Evolutionary conservation across 768 basidiomycete genomes (phyloP).

Genomic region (Boletus rex-veris): DNA sequence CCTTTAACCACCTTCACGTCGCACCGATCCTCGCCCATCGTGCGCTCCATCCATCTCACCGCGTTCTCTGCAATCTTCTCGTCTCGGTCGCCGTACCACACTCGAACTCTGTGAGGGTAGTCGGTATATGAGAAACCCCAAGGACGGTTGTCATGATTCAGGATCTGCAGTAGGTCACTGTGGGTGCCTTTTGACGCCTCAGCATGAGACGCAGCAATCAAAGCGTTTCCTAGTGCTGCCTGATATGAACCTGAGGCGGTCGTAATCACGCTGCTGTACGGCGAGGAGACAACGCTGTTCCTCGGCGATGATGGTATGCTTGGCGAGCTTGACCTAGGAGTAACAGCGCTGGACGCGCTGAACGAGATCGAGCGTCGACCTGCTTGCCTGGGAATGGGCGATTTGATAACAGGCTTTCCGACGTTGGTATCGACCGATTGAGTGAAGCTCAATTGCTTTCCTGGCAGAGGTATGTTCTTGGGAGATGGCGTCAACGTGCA

Average conservation of each 20-base stretch:
- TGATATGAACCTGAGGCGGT: conserved; percentile 40
- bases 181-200: conserved; percentile 92
- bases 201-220: conserved; percentile 92
- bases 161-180: conserved; percentile 85
- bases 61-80: conserved; percentile 92
- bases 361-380: conserved; percentile 78
- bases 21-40: conserved; percentile 73
- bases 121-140: conserved; percentile 89
- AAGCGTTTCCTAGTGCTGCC: conserved; percentile 78
- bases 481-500: conserved; percentile 21
- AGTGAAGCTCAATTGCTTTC: conserved; percentile 12
- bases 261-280: conserved; percentile 21
- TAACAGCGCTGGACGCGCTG: conserved; percentile 31
- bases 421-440: conserved; percentile 27
- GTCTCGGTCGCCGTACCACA: conserved; percentile 94
- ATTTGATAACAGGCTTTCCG: conserved; percentile 36
- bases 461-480: conserved; percentile 11
- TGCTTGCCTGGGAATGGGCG: conserved; percentile 40
- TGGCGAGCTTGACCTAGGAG: conserved; percentile 39
- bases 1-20: conserved; percentile 78
- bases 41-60: conserved; percentile 88
- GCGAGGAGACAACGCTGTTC: conserved; percentile 39
- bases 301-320: conserved; percentile 52
- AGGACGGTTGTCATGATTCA: conserved; percentile 83
- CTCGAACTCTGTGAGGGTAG: conserved; percentile 69